Evolutionary conservation across 2,329 filamentous ascomycete species (phyloP).

Genomic region (Alternaria infectoria): DNA sequence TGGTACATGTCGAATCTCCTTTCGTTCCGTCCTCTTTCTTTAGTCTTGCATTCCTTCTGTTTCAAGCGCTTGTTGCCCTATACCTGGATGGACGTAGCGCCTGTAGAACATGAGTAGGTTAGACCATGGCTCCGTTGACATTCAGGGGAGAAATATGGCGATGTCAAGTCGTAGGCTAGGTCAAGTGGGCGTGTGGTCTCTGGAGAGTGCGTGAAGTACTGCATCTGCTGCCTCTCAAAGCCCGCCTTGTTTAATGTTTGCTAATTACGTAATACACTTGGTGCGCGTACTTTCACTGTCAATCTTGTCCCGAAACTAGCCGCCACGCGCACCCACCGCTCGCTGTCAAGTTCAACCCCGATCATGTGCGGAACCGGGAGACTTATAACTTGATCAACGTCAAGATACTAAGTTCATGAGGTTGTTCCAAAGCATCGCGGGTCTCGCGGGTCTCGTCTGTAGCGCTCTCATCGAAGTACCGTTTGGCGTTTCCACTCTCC

Average conservation of each 20-base stretch:
- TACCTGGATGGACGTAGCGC: not conserved
- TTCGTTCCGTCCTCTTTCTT: not conserved
- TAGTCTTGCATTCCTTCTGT: not conserved
- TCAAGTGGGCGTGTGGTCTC: not conserved
- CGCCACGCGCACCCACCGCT: not conserved
- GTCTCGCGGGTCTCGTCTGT: not conserved
- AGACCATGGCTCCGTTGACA: not conserved
- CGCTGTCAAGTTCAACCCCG: not conserved
- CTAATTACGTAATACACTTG: not conserved
- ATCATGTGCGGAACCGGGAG: not conserved
- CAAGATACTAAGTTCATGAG: not conserved
- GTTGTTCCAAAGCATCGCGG: not conserved
- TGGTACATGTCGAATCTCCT: not conserved
- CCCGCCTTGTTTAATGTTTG: not conserved
- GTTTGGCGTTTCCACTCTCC: not conserved
- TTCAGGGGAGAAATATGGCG: not conserved
- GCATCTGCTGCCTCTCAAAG: rapidly evolving
- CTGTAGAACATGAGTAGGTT: not conserved
- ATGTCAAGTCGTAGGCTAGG: rapidly evolving
- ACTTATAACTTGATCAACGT: not conserved
- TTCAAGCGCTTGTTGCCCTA: not conserved
- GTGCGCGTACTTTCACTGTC: not conserved
- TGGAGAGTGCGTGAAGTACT: not conserved
- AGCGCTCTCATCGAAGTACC: not conserved
- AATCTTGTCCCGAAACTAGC: not conserved